These are phyloP conservation scores for Cryptosporidium xiaoi DNA, from an alignment of 169 alveolate genomes.

Conservation along the genomic window DNA sequence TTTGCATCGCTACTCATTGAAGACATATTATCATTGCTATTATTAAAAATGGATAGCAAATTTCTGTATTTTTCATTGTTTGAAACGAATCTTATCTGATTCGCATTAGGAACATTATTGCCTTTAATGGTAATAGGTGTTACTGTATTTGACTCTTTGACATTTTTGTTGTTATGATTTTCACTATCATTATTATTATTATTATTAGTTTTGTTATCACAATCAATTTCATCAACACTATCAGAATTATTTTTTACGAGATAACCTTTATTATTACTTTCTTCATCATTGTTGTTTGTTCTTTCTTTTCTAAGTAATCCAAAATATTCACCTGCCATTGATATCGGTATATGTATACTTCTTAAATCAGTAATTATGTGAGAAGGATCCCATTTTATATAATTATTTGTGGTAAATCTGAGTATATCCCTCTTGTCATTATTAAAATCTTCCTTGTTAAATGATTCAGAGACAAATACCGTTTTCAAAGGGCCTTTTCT, in stretches of 20 bases:
- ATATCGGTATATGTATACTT: constrained; percentile 67
- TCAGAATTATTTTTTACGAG: not conserved
- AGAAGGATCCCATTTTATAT: constrained; percentile 68
- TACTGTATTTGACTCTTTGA: not conserved
- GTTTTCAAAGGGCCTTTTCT: constrained; percentile 71
- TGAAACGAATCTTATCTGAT: constrained; percentile 55
- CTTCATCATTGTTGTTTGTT: not conserved
- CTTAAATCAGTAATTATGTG: constrained; percentile 59
- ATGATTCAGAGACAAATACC: constrained; percentile 48
- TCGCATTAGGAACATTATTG: constrained; percentile 61
- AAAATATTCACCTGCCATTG: constrained; percentile 70
- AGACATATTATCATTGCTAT: not conserved
- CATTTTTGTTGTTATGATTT: not conserved
- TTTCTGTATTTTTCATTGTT: constrained; percentile 12
- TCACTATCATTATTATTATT: not conserved
- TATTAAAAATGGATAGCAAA: not conserved
- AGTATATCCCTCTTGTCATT: constrained; percentile 32
- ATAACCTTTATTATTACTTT: not conserved
- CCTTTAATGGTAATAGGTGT: constrained; percentile 57
- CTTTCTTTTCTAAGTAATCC: constrained; percentile 56
- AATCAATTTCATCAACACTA: not conserved
- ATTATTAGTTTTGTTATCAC: not conserved
- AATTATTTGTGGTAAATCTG: constrained; percentile 57
- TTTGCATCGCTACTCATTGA: not conserved
- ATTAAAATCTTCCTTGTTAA: not conserved